phyloP scores from a whole-genome alignment of 768 basidiomycete genomes.

The Suillus alpinus region DNA sequence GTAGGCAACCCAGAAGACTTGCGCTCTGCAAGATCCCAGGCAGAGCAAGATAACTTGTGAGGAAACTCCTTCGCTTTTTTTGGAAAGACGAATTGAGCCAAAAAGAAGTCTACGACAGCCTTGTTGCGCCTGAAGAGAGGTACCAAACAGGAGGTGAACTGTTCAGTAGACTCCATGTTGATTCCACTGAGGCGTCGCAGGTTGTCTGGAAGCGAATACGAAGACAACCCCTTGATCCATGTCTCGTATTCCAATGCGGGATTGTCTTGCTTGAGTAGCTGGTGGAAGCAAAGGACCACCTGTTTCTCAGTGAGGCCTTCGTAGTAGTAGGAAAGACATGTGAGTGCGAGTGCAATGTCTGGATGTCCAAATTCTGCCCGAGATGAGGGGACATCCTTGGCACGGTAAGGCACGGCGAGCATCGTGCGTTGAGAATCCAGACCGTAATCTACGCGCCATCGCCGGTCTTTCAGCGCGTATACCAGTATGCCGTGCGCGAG shows the following conservation, averaged over 20 bases:
- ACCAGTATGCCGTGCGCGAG: constrained; percentile 40
- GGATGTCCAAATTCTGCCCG: constrained; percentile 54
- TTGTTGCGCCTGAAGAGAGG: constrained; percentile 38
- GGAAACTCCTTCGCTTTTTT: constrained; percentile 48
- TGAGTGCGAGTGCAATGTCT: constrained; percentile 44
- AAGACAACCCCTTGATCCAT: constrained; percentile 30
- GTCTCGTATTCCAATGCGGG: constrained; percentile 38
- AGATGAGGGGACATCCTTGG: constrained; percentile 46
- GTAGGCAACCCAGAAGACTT: constrained; percentile 28
- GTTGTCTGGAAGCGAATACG: constrained; percentile 22
- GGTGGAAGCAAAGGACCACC: constrained; percentile 34
- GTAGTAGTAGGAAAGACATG: constrained; percentile 50
- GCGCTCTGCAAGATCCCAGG: constrained; percentile 50
- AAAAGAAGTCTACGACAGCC: constrained; percentile 44
- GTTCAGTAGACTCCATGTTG: constrained; percentile 39
- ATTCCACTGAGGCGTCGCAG: constrained; percentile 37
- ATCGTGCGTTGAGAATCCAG: constrained; percentile 40
- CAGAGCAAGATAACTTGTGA: constrained; percentile 44
- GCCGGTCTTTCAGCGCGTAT: constrained; percentile 34
- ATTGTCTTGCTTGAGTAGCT: constrained; percentile 39
- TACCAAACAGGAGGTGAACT: constrained; percentile 24
- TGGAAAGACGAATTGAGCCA: constrained; percentile 47
- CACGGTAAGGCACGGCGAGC: constrained; percentile 53
- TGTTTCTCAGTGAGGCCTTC: constrained; percentile 40
- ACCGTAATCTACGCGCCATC: constrained; percentile 55